These are phyloP conservation scores for Aspergillus carbonarius DNA, from an alignment of 2,329 filamentous ascomycete genomes.

Conservation along the genomic window DNA sequence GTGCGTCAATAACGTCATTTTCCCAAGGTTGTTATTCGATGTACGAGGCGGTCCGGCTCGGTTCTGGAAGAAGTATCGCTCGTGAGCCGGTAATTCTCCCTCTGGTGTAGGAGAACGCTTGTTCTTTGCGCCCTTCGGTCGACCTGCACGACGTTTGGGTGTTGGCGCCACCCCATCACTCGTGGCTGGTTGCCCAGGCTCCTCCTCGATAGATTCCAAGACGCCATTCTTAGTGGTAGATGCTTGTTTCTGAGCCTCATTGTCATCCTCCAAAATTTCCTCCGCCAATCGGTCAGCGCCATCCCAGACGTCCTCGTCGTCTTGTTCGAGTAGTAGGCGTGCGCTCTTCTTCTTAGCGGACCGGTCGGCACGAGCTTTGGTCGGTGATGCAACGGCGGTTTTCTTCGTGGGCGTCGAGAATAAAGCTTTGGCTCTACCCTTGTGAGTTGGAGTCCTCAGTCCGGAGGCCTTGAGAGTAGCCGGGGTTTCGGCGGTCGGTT, in stretches of 20 bases:
- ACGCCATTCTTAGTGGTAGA: conserved; percentile 23
- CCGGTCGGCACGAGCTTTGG: conserved; percentile 68
- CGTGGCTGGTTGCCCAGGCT: conserved; percentile 37
- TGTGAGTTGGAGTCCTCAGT: conserved; percentile 39
- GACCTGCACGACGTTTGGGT: conserved; percentile 55
- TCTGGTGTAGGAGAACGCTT: conserved; percentile 77
- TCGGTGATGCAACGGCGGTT: conserved; percentile 53
- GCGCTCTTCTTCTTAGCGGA: conserved; percentile 87
- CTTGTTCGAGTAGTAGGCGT: conserved; percentile 70
- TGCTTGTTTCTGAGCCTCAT: conserved; percentile 28
- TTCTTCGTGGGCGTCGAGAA: conserved; percentile 44
- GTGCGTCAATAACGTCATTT: conserved; percentile 75
- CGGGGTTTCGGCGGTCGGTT: conserved; percentile 27
- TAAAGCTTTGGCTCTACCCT: conserved; percentile 35
- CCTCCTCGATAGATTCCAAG: conserved; percentile 34
- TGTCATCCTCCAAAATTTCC: conserved; percentile 60
- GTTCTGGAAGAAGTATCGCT: conserved; percentile 92
- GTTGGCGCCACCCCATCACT: conserved; percentile 47
- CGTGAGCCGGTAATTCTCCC: conserved; percentile 77
- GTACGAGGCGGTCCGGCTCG: conserved; percentile 77
- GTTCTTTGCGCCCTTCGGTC: conserved; percentile 57
- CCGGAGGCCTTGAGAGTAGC: conserved; percentile 35
- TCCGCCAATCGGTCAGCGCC: conserved; percentile 67
- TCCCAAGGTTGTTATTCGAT: conserved; percentile 78
- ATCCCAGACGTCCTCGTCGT: conserved; percentile 64